Evolutionary conservation across 768 basidiomycete species (phyloP), one percentile per base, ranked within the genome.

Genomic region (Ephemerocybe angulata): DNA sequence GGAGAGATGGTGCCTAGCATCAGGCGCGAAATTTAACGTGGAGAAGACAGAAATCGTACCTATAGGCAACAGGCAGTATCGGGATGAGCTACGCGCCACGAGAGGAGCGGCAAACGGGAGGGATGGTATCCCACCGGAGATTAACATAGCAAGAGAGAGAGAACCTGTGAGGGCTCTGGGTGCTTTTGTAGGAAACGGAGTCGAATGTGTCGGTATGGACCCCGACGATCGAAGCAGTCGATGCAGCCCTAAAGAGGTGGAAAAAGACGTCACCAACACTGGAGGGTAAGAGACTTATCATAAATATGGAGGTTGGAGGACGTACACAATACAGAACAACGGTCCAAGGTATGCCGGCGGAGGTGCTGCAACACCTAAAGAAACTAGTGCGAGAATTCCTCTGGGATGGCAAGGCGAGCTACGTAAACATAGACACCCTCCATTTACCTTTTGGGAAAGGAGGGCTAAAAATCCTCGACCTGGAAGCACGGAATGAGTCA

Each of bases 401-500:
- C 2, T 50, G 49, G 49, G 17, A 19, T 2, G 31, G 30, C 15
- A 24, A 35, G 2, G 3, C 21, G 1, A 30, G 31, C n/a, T 8
- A 10, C 12, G 49, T 50, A 17, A 50, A 33, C 24, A 21, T 5
- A 40, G 30, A 64, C 11, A 59, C 51, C 1, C 49, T 67, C 1
- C 50, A 44, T 3, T 52, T 57, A 15, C 27, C 27, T 5, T 15
- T 4, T 19, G 30, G 33, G 22, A 19, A 24, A 50, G 48, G 48
- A 17, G 68, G 68, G 0, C 27, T 53, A 17, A 58, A 52, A 3
- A 28, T 68, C 1, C 58, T 66, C 1, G 60, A 71, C 49, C 41
- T 71, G 0, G 22, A 50, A 30, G 51, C 59, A 1, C 42, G 66
- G 11, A 67, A 66, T 10, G 52, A 67, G 29, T 63, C 66, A 0